Evolutionary conservation across 2,329 filamentous ascomycete genomes (phyloP), one percentile per base, ranked within the genome.

Genomic region (Apiospora kogelbergensis): DNA sequence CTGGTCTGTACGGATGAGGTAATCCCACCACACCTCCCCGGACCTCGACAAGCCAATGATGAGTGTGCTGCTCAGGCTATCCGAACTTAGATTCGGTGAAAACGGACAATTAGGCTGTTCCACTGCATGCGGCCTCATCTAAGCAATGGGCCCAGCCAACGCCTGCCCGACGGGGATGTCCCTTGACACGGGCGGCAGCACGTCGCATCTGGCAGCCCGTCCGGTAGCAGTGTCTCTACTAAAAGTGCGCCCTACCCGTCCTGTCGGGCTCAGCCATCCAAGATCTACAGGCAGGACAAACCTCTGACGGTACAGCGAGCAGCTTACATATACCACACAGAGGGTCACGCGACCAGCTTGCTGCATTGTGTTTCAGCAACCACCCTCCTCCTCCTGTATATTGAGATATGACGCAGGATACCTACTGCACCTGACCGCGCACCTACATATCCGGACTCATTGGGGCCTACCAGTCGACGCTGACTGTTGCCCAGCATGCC

Each of bases 401-500:
- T 10, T 20, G 48, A 30, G n/a, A 33, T 26, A 17, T 13, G 9
- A 9, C 9, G 33, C 48, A 13, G 6, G 15, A 10, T 20, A 57
- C 17, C 53, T 3, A 30, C 53, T 60, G 30, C 53, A 60, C 17
- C 53, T 60, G 37, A 30, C 30, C 20, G 30, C 30, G 5, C 20
- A 22, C 30, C 20, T 33, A 42, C 40, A 45, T 20, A 45, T n/a
- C 6, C 10, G 9, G 17, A 37, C 7, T 17, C 15, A 15, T 6
- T 17, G 17, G 30, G 53, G 17, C 11, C 37, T 30, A 3, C 30
- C 53, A 2, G 53, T 37, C 7, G 17, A 11, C 30, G 6, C 53
- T 15, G 40, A 42, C 40, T 37, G 26, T 13, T 60, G 53, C 40
- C 40, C 37, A 30, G 17, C 48, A 76, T 76, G 75, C 72, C 72